These are phyloP conservation scores for Chrysanthemum lavandulifolium DNA, from an alignment of 129 eudicot species.

Conservation along the genomic window DNA sequence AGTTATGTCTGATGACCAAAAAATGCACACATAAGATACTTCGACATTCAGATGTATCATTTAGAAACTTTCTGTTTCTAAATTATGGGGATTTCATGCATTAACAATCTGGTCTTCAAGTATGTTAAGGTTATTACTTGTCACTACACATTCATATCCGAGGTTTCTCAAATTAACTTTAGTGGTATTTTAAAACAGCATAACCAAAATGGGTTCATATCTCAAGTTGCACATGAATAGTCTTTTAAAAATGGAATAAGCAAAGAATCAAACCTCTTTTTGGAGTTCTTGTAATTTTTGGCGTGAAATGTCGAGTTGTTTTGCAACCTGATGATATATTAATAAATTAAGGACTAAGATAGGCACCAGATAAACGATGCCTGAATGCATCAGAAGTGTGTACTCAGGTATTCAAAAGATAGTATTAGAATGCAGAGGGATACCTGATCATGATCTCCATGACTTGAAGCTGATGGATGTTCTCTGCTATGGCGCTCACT, in stretches of 20 bases:
- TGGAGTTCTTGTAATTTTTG: conserved; percentile 72
- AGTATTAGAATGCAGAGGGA: background rate
- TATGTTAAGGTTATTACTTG: too few relatives aligned
- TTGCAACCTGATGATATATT: conserved; percentile 40
- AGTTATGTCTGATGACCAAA: background rate
- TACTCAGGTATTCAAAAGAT: conserved; percentile 4
- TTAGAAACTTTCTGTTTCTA: too few relatives aligned
- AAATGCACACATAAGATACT: too few relatives aligned
- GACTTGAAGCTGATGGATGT: conserved; percentile 57
- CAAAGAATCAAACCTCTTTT: conserved; percentile 55
- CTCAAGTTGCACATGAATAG: too few relatives aligned
- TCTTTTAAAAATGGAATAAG: background rate
- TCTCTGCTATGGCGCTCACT: conserved; percentile 57
- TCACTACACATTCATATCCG: too few relatives aligned
- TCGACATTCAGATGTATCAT: too few relatives aligned
- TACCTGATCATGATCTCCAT: conserved; percentile 59
- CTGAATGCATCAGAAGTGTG: background rate
- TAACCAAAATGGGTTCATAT: too few relatives aligned
- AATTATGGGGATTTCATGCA: too few relatives aligned
- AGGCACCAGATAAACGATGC: conserved; percentile 6
- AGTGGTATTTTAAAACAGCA: too few relatives aligned
- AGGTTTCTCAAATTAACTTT: too few relatives aligned
- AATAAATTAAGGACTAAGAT: conserved; percentile 15
- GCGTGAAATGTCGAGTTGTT: conserved; percentile 47
- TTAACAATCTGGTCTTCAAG: too few relatives aligned